Evolutionary conservation across 441 rosid genomes (phyloP).

Genomic region (Daphne laureola): DNA sequence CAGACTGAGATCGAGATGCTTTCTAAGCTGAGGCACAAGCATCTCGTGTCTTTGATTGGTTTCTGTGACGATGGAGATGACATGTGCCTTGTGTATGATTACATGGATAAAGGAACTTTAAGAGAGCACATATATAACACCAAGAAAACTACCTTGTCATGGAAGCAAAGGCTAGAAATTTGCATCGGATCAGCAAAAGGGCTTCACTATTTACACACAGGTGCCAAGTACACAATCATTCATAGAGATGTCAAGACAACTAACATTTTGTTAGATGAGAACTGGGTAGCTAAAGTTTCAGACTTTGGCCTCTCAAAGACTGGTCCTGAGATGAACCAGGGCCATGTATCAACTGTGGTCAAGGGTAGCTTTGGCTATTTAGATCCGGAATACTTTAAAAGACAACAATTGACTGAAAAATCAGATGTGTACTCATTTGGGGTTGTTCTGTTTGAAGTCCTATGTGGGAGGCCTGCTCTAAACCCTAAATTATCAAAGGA

Average conservation of each 20-base stretch:
- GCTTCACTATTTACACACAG: slow-evolving; percentile 21
- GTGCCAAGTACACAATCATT: slow-evolving; percentile 19
- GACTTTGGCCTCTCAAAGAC: slow-evolving; percentile 22
- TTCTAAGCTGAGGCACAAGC: slow-evolving; percentile 61
- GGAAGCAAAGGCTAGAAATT: slow-evolving; percentile 57
- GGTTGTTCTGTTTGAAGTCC: slow-evolving; percentile 18
- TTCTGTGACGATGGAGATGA: slow-evolving; percentile 60
- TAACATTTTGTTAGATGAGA: slow-evolving; percentile 18
- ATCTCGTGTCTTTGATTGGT: slow-evolving; percentile 60
- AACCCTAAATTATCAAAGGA: slow-evolving; percentile 18
- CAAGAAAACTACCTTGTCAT: slow-evolving; percentile 37
- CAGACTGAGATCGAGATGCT: slow-evolving; percentile 64
- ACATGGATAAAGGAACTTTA: slow-evolving; percentile 58
- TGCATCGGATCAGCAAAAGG: slow-evolving; percentile 41
- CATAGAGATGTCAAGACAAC: slow-evolving; percentile 20
- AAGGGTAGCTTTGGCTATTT: slow-evolving; percentile 23
- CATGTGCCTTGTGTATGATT: slow-evolving; percentile 59
- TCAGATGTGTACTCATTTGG: slow-evolving; percentile 23
- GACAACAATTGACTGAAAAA: slow-evolving; percentile 21
- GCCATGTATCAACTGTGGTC: slow-evolving; percentile 19
- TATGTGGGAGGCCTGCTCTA: slow-evolving; percentile 19
- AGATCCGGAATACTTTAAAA: slow-evolving; percentile 21
- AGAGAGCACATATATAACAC: slow-evolving; percentile 55
- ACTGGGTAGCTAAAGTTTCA: slow-evolving; percentile 19
- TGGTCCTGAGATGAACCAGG: slow-evolving; percentile 13